These are phyloP conservation scores for Hanseniaspora lachancei DNA, from an alignment of 805 yeast species.

Conservation along the genomic window DNA sequence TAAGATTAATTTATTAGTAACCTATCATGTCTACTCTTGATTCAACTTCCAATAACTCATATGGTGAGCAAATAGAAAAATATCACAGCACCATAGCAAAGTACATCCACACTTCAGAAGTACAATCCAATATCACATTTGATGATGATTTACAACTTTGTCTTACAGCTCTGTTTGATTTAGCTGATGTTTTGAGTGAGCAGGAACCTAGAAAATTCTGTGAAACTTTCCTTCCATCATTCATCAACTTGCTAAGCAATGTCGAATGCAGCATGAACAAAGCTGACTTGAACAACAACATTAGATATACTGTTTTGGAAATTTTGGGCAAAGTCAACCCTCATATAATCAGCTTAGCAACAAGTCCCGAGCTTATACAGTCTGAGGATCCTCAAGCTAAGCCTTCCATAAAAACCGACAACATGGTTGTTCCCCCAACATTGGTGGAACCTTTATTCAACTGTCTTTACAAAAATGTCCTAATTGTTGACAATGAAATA, in stretches of 20 bases:
- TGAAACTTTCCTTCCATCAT: not conserved
- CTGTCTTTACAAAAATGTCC: conserved; percentile 37
- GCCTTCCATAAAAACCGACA: conserved; percentile 4
- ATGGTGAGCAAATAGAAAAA: conserved; percentile 7
- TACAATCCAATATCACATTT: not conserved
- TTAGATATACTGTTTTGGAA: conserved; percentile 11
- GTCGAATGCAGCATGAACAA: not conserved
- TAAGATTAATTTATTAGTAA: conserved; percentile 1
- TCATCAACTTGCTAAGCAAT: not conserved
- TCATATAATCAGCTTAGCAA: not conserved
- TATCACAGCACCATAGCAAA: not conserved
- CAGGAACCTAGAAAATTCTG: not conserved
- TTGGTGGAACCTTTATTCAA: conserved; percentile 6
- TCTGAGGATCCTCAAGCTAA: not conserved
- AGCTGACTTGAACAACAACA: not conserved
- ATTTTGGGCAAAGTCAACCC: conserved; percentile 8
- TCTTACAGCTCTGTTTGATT: conserved; percentile 10
- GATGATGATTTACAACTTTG: conserved; percentile 1
- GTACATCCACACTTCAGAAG: not conserved
- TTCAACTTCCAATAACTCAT: conserved; percentile 8
- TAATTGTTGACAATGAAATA: conserved; percentile 80
- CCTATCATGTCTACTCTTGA: conserved; percentile 14
- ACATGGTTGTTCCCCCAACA: not conserved
- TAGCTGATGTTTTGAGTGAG: conserved; percentile 11
- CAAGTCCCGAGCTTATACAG: conserved; percentile 2